Base-by-base conservation (phyloP, 345 rosid species). In the Populus euphratica region DNA sequence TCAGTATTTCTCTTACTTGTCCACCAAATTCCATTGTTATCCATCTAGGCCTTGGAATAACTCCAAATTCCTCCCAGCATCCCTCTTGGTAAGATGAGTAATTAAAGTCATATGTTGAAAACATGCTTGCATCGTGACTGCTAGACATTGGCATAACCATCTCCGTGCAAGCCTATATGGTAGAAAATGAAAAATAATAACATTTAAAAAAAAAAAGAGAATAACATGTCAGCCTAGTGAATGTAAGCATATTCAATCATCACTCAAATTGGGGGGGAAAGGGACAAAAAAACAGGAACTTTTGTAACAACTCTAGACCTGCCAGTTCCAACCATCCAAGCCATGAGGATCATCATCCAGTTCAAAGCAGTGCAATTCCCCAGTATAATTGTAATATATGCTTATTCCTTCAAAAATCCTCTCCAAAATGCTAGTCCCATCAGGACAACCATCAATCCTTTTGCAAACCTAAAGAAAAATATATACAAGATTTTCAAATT, bases 281-380 rank as follows among this genome's bases (percentile, higher is more conserved):
- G 39, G 66, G 36, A 36, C 9, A 23, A 43, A 43, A 20, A 62
- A 20, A 41, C 44, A 41, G 44, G 38, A 2, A 29, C 6, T 25
- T 11, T 47, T 8, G 27, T 23, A 49, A 56, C 44, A 50, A 56
- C 44, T 78, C 75, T 50, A 44, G 29, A 91, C 98, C 99, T 95
- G 97, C 98, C 96, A 95, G 81, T 92, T 83, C 99, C 99, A 92
- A 61, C 97, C 96, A 83, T 85, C 86, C 87, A 91, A 80, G 79
- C 98, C 98, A 78, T 95, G 99, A 73, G 98, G 99, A 86, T 95
- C 98, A 84, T 95, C 97, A 74, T 90, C 98, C 78, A 93, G 88
- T 86, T 95, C 65, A 79, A 93, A 93, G 88, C 99, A 91, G 70
- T 83, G 84, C 66, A 85, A 87, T 17, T 83, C 75, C 70, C 99